Evolutionary conservation across 2,329 filamentous ascomycete species (phyloP).

Genomic region (Colletotrichum lini): DNA sequence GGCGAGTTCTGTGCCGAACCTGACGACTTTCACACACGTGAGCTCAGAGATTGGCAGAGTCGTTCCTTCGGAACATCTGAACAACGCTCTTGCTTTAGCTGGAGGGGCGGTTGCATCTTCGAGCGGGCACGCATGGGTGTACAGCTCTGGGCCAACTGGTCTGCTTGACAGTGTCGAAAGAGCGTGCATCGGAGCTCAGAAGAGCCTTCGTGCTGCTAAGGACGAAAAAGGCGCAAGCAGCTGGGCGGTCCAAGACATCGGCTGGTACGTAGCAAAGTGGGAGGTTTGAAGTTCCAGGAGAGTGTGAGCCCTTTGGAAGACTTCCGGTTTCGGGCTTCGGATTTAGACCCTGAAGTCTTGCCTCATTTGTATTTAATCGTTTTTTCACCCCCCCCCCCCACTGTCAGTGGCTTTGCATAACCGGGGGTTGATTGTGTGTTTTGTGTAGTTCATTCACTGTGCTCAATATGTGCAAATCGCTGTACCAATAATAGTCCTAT

Average conservation of each 20-base stretch:
- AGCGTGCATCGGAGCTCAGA: not conserved
- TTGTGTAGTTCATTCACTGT: too few species aligned
- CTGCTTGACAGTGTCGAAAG: not conserved
- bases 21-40: not conserved
- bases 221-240: not conserved
- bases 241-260: not conserved
- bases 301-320: not conserved
- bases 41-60: constrained; percentile 8
- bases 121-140: constrained; percentile 9
- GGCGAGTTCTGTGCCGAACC: not conserved
- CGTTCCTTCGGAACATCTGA: not conserved
- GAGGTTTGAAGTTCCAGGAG: not conserved
- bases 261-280: constrained; percentile 20
- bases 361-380: too few species aligned
- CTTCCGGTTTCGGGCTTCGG: too few species aligned
- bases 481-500: too few species aligned
- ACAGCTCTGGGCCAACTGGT: constrained; percentile 16
- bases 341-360: too few species aligned
- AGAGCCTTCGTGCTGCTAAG: not conserved
- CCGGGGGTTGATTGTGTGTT: too few species aligned
- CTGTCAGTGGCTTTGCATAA: too few species aligned
- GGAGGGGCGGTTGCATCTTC: not conserved
- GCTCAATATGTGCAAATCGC: too few species aligned
- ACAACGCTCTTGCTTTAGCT: not conserved
- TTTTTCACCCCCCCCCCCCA: too few species aligned